Conservation (phyloP, 2,329 filamentous ascomycete species). For the Pseudogymnoascus sp. region DNA sequence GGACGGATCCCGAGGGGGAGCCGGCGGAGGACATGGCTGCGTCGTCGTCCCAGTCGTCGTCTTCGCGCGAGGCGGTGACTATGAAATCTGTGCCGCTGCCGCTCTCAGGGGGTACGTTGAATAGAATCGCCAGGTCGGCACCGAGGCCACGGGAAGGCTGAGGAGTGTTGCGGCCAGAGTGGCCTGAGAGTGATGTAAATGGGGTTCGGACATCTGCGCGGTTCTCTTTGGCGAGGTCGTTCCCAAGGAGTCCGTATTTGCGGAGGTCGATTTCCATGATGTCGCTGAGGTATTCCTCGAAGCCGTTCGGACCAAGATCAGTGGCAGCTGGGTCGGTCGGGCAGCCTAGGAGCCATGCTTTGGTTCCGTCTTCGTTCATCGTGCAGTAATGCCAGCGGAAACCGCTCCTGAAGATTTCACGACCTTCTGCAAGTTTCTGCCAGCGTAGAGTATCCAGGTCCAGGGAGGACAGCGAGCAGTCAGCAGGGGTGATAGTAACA, state of each 20-base stretch:
- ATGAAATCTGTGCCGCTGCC: constrained; percentile 86
- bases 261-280: constrained; percentile 90
- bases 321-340: constrained; percentile 62
- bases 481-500: constrained; percentile 73
- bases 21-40: constrained; percentile 38
- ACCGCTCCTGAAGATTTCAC: constrained; percentile 84
- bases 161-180: constrained; percentile 29
- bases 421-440: constrained; percentile 91
- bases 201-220: constrained; percentile 13
- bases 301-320: constrained; percentile 58
- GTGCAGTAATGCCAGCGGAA: constrained; percentile 99
- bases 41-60: constrained; percentile 59
- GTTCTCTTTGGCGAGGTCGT: constrained; percentile 45
- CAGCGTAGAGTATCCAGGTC: constrained; percentile 82
- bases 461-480: constrained; percentile 83
- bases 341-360: constrained; percentile 93
- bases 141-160: constrained; percentile 64
- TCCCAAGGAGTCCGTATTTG: constrained; percentile 83
- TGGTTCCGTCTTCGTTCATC: constrained; percentile 89
- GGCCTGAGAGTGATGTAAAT: constrained; percentile 23
- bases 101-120: constrained; percentile 75
- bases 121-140: constrained; percentile 74
- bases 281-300: constrained; percentile 89
- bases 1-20: not conserved
- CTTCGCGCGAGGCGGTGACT: constrained; percentile 80